Conservation (phyloP, 2,329 filamentous ascomycete species). For the Claviceps quebecensis region DNA sequence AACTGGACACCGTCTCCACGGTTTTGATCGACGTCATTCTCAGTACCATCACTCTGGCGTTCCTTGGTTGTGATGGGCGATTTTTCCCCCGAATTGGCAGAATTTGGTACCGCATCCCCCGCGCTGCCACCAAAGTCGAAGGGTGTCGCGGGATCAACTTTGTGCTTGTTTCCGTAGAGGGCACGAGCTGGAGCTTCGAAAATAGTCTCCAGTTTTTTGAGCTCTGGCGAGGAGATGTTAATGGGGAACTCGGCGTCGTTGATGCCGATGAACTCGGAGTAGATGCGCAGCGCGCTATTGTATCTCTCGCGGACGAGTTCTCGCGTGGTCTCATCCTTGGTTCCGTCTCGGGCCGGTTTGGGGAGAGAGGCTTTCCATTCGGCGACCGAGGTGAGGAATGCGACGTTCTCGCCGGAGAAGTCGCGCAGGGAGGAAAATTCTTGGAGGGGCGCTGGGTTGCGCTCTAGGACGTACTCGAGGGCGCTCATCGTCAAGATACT, state of each 20-base stretch:
- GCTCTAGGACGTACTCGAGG: constrained; percentile 45
- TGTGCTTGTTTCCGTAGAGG: constrained; percentile 22
- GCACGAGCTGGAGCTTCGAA: constrained; percentile 38
- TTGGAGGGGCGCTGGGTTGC: constrained; percentile 45
- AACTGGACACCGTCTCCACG: constrained; percentile 12
- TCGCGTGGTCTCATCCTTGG: constrained; percentile 9
- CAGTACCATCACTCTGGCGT: background rate
- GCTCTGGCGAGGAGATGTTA: constrained; percentile 44
- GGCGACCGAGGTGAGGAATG: constrained; percentile 45
- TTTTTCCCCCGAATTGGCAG: background rate
- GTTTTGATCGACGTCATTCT: background rate
- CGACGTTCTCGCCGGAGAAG: constrained; percentile 59
- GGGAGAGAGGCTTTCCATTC: constrained; percentile 36
- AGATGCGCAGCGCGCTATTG: constrained; percentile 46
- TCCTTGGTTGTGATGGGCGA: background rate
- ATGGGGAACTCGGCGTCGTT: constrained; percentile 49
- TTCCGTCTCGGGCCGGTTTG: constrained; percentile 8
- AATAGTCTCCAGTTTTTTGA: constrained; percentile 35
- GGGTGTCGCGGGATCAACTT: constrained; percentile 24
- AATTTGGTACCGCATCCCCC: background rate
- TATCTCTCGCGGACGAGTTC: constrained; percentile 33
- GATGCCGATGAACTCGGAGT: constrained; percentile 43
- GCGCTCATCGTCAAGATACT: constrained; percentile 45
- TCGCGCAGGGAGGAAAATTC: constrained; percentile 51
- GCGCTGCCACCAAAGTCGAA: constrained; percentile 15